These are phyloP conservation scores for Aureobasidium sp. DNA, from an alignment of 2,329 filamentous ascomycete species.

Conservation along the genomic window DNA sequence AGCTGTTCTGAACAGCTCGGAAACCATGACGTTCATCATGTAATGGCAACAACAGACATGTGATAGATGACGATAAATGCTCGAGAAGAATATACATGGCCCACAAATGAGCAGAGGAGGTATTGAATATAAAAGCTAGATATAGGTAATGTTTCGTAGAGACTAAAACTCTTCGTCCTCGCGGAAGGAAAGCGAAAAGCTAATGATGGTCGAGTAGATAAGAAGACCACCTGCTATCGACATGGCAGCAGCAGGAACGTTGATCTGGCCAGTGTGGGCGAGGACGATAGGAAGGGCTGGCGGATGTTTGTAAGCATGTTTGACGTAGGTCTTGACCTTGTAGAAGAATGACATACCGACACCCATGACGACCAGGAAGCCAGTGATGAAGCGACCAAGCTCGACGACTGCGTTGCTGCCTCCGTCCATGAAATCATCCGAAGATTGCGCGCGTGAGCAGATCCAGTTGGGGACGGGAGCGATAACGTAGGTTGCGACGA, in stretches of 20 bases:
- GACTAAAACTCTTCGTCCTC: slow-evolving; percentile 88
- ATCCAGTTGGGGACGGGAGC: slow-evolving; percentile 97
- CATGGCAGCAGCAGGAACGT: slow-evolving; percentile 85
- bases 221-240: slow-evolving; percentile 84
- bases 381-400: slow-evolving; percentile 87
- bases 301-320: not conserved
- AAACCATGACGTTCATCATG: not conserved
- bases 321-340: not conserved
- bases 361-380: slow-evolving; percentile 95
- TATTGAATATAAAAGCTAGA: slow-evolving; percentile 34
- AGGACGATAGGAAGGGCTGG: slow-evolving; percentile 80
- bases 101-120: not conserved
- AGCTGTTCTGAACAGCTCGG: too few relatives aligned
- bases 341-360: slow-evolving; percentile 62
- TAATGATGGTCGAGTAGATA: slow-evolving; percentile 97
- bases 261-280: slow-evolving; percentile 78
- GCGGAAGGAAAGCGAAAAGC: slow-evolving; percentile 96
- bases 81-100: slow-evolving; percentile 10
- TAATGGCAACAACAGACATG: slow-evolving; percentile 4
- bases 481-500: slow-evolving; percentile 90
- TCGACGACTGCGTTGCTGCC: slow-evolving; percentile 80
- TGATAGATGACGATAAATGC: not conserved
- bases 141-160: not conserved
- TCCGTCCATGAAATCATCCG: slow-evolving; percentile 91
- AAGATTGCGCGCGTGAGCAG: slow-evolving; percentile 77